Conservation (phyloP, 2,329 filamentous ascomycete species). For the Xylariales sp. region DNA sequence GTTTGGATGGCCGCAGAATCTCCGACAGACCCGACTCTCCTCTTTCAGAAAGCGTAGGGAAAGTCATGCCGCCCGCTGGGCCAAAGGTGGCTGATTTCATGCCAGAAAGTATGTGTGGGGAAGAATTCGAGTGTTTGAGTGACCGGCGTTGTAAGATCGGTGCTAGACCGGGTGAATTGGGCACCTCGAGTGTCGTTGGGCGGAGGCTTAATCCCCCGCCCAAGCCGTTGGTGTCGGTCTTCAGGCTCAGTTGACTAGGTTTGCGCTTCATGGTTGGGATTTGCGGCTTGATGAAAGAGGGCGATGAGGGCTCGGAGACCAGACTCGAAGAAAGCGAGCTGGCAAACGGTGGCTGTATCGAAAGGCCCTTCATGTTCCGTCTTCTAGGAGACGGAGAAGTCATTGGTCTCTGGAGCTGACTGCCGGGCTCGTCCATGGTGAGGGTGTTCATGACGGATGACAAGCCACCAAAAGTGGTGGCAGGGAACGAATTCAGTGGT, state of each 20-base stretch:
- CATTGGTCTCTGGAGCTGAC: conserved; percentile 51
- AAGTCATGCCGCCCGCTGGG: conserved; percentile 58
- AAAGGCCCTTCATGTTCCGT: conserved; percentile 79
- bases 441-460: conserved; percentile 42
- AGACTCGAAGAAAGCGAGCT: conserved; percentile 42
- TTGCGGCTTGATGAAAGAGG: conserved; percentile 74
- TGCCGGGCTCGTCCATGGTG: conserved; percentile 36
- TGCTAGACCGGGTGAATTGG: conserved; percentile 50
- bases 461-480: conserved; percentile 50
- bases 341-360: conserved; percentile 62
- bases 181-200: conserved; percentile 46
- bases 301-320: conserved; percentile 64
- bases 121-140: conserved; percentile 63
- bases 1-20: conserved; percentile 49
- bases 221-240: conserved; percentile 56
- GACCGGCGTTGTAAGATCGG: conserved; percentile 59
- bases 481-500: conserved; percentile 64
- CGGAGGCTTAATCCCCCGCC: conserved; percentile 39
- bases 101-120: conserved; percentile 60
- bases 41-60: conserved; percentile 55
- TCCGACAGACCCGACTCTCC: conserved; percentile 58
- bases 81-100: conserved; percentile 57
- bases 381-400: conserved; percentile 66
- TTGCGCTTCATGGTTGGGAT: conserved; percentile 69
- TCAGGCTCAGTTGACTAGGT: conserved; percentile 73